Conservation (phyloP, 768 basidiomycete species). For the Gymnopilus dilepis region DNA sequence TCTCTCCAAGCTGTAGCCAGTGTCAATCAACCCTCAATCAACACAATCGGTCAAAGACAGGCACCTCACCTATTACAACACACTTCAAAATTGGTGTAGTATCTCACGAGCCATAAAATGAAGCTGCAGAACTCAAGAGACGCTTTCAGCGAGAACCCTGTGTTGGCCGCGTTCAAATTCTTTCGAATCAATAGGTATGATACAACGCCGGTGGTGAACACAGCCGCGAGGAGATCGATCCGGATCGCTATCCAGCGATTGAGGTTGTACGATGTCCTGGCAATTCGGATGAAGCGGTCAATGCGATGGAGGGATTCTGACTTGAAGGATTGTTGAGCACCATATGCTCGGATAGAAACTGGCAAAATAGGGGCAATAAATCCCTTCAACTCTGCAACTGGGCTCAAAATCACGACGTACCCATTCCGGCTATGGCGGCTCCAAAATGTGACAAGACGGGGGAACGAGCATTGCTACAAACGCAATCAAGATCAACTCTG, state of each 20-base stretch:
- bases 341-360: conserved; percentile 71
- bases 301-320: conserved; percentile 54
- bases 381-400: not conserved
- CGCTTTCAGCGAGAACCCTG: conserved; percentile 64
- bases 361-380: conserved; percentile 32
- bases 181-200: conserved; percentile 54
- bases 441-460: conserved; percentile 51
- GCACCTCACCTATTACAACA: conserved; percentile 43
- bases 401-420: conserved; percentile 32
- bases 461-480: conserved; percentile 27
- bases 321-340: conserved; percentile 58
- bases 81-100: conserved; percentile 53
- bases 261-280: conserved; percentile 55
- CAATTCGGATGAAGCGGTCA: conserved; percentile 54
- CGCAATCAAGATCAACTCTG: not conserved
- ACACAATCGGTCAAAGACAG: no score
- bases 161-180: conserved; percentile 41
- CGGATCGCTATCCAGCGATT: conserved; percentile 56
- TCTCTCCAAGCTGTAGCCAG: conserved; percentile 54
- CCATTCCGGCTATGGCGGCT: conserved; percentile 58
- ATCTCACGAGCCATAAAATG: conserved; percentile 56
- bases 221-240: conserved; percentile 60
- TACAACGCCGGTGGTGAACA: conserved; percentile 60
- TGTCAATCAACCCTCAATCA: not conserved
- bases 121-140: conserved; percentile 62